Evolutionary conservation across 352 stramenopile species (phyloP).

Genomic region (Pythium sp.): DNA sequence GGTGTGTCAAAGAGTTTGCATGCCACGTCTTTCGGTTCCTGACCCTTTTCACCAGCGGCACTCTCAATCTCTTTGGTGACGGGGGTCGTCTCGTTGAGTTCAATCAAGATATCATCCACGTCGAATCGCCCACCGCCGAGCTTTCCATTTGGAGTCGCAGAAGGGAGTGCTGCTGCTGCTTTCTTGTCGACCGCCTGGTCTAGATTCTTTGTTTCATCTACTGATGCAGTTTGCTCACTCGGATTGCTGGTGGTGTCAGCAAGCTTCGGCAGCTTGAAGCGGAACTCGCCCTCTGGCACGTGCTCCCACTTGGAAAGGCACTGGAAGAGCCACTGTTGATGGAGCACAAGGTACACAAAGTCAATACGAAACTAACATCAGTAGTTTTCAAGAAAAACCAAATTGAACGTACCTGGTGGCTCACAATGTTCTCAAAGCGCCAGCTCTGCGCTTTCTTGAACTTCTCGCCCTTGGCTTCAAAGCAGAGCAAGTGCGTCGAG

Average conservation of each 20-base stretch:
- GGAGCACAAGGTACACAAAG: constrained; percentile 12
- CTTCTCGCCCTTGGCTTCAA: constrained; percentile 77
- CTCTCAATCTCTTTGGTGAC: constrained; percentile 19
- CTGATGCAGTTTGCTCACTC: constrained; percentile 16
- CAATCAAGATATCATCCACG: constrained; percentile 51
- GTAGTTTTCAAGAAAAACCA: too few species aligned
- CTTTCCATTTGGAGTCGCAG: constrained; percentile 25
- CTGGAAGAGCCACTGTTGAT: constrained; percentile 66
- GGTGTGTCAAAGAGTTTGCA: constrained; percentile 63
- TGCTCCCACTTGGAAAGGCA: constrained; percentile 69
- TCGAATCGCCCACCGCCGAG: constrained; percentile 36
- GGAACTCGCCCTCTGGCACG: constrained; percentile 50
- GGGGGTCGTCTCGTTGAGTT: constrained; percentile 52
- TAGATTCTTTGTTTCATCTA: constrained; percentile 1
- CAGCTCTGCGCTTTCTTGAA: constrained; percentile 84
- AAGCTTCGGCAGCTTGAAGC: constrained; percentile 25
- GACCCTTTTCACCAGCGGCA: not conserved
- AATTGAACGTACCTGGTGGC: constrained; percentile 52
- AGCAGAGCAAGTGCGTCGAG: constrained; percentile 80
- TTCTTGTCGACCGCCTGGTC: not conserved
- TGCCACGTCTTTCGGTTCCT: constrained; percentile 32
- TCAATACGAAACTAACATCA: not conserved
- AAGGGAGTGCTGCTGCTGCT: constrained; percentile 1
- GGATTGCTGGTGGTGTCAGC: not conserved
- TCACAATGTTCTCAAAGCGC: constrained; percentile 78